Evolutionary conservation across 1,284 basidiomycete species (phyloP), one percentile per base, ranked within the genome.

Genomic region (Microbotryomycetes sp.): DNA sequence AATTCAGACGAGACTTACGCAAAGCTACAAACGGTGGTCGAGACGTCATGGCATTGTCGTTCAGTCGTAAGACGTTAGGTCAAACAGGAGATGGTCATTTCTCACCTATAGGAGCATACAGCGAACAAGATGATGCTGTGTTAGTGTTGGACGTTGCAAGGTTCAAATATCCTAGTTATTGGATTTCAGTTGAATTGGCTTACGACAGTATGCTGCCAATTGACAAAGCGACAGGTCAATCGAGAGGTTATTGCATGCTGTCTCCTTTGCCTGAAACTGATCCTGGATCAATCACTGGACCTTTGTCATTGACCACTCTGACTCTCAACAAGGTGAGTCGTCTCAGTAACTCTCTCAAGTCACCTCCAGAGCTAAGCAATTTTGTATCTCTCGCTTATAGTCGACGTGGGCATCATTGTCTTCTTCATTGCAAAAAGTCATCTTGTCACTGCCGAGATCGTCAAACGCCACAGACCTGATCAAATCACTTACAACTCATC

Each of bases 81-180:
- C 72, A 73, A 53, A 73, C 71, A 2, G 72, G 72, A 3, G 59
- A 63, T 16, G 72, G 72, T 5, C 72, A 73, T 30, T 73, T 72
- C 31, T 61, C 56, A 3, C 70, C 70, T 1, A 54, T 72, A 19
- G 71, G 60, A 0, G 71, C 64, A 4, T 69, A 66, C 54, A 65
- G 52, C 12, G 62, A 67, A 32, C 36, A 53, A 26, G 59, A 69
- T 19, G 71, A 72, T 47, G 63, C 55, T 51, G 62, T 65, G 12
- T 59, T 72, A 15, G 61, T 73, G 6, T 65, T 73, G 7, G 72
- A 73, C 36, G 72, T 73, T 6, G 71, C 71, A 4, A 56, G 72
- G 2, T 72, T 72, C 67, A 72, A 58, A 42, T 63, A 69, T n/a
- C 60, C 60, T 0, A 48, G 51, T 3, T 60, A 66, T 26, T 69